Evolutionary conservation across 129 eudicot genomes (phyloP).

Genomic region (Artemisia tridentata): DNA sequence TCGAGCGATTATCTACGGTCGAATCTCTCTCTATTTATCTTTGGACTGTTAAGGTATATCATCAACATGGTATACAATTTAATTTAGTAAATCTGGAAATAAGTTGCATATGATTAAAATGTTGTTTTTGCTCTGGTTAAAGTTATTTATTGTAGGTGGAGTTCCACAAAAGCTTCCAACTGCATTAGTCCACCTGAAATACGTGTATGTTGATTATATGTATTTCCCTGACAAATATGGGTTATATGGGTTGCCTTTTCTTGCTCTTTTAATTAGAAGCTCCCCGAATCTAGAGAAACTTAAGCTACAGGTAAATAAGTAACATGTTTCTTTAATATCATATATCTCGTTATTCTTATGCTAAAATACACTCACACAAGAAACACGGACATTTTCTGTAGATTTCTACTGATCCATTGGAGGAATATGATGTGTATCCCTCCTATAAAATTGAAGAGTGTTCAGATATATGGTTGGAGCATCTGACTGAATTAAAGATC

Average conservation of each 20-base stretch:
- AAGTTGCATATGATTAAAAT: neutral
- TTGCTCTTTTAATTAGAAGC: neutral
- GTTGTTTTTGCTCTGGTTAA: neutral
- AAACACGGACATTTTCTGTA: too few relatives aligned
- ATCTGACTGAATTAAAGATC: too few relatives aligned
- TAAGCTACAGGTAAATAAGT: neutral
- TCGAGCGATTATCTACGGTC: neutral
- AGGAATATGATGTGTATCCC: too few relatives aligned
- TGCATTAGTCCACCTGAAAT: neutral
- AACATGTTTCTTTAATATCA: too few relatives aligned
- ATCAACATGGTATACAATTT: neutral
- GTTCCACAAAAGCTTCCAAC: neutral
- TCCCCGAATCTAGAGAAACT: neutral
- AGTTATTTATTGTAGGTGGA: neutral
- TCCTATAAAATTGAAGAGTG: too few relatives aligned
- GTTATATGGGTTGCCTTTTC: neutral
- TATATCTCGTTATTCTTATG: too few relatives aligned
- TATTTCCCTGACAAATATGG: neutral
- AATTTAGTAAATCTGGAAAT: neutral
- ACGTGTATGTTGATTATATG: neutral
- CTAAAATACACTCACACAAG: too few relatives aligned
- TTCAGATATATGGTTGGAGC: too few relatives aligned
- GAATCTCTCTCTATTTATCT: neutral
- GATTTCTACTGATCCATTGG: too few relatives aligned
- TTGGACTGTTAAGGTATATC: neutral